These are phyloP conservation scores for Paraphaeosphaeria minitans DNA, from an alignment of 2,329 filamentous ascomycete species.

Conservation along the genomic window DNA sequence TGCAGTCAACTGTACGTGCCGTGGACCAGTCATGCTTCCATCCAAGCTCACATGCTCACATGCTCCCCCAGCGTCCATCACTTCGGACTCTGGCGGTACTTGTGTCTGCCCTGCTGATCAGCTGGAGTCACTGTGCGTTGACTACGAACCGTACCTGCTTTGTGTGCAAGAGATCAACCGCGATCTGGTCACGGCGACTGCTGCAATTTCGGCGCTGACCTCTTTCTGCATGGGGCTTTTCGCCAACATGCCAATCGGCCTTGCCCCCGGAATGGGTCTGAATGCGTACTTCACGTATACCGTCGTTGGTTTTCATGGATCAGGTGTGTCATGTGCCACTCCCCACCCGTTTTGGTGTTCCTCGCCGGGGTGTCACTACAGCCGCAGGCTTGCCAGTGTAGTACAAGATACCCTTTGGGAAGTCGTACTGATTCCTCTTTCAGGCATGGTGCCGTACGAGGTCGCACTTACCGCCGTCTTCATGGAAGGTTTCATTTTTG, in stretches of 20 bases:
- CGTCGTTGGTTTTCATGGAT: slow-evolving; percentile 77
- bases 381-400: slow-evolving; percentile 10
- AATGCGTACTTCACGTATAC: slow-evolving; percentile 89
- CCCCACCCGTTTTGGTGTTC: slow-evolving; percentile 22
- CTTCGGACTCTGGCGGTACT: slow-evolving; percentile 74
- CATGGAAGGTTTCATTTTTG: slow-evolving; percentile 85
- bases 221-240: slow-evolving; percentile 85
- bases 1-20: slow-evolving; percentile 58
- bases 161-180: slow-evolving; percentile 69
- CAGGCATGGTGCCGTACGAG: slow-evolving; percentile 67
- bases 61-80: slow-evolving; percentile 61
- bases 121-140: slow-evolving; percentile 57
- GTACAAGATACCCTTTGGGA: slow-evolving; percentile 10
- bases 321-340: slow-evolving; percentile 51
- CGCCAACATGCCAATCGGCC: slow-evolving; percentile 77
- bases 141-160: slow-evolving; percentile 65
- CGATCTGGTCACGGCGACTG: slow-evolving; percentile 83
- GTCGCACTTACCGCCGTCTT: slow-evolving; percentile 86
- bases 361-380: slow-evolving; percentile 16
- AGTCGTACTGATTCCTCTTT: slow-evolving; percentile 20
- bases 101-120: slow-evolving; percentile 67
- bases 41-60: slow-evolving; percentile 35
- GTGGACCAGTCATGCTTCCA: slow-evolving; percentile 40
- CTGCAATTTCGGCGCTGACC: slow-evolving; percentile 77
- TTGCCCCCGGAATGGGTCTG: slow-evolving; percentile 78